These are phyloP conservation scores for Musa schizocarpa DNA, from an alignment of 176 grass and related monocot genomes.

Conservation along the genomic window DNA sequence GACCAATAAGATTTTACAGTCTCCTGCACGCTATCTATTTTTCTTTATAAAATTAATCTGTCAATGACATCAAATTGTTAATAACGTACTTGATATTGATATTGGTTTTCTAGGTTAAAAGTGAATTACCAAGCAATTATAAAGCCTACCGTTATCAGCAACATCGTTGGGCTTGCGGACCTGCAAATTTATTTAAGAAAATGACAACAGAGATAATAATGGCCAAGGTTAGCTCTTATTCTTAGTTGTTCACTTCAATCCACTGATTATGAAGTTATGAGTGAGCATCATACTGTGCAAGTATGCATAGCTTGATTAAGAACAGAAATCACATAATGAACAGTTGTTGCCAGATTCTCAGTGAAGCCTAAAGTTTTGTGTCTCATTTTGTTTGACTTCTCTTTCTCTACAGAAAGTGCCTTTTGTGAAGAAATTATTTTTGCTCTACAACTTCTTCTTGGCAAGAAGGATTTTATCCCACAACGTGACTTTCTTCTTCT, in stretches of 20 bases:
- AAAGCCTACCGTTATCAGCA: slow-evolving; percentile 63
- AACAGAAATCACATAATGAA: too few species aligned
- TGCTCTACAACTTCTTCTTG: slow-evolving; percentile 77
- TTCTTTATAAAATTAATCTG: too few species aligned
- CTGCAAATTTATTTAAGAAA: slow-evolving; percentile 60
- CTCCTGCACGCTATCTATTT: too few species aligned
- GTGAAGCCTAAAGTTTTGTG: neutral
- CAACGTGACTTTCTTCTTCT: slow-evolving; percentile 62
- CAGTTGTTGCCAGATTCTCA: neutral
- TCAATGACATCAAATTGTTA: too few species aligned
- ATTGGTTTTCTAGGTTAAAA: slow-evolving; percentile 38
- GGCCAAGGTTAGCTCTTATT: slow-evolving; percentile 30
- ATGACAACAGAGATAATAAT: slow-evolving; percentile 40
- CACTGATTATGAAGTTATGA: neutral
- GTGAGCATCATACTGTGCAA: neutral
- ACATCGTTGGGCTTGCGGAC: slow-evolving; percentile 71
- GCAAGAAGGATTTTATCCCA: slow-evolving; percentile 49
- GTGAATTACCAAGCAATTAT: slow-evolving; percentile 61
- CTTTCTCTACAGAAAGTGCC: slow-evolving; percentile 40
- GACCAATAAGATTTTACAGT: too few species aligned
- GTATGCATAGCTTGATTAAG: neutral
- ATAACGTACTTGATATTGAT: neutral
- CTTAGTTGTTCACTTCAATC: neutral
- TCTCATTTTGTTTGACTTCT: neutral
- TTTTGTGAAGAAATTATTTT: slow-evolving; percentile 56